Conservation (phyloP, 2,329 filamentous ascomycete genomes). For the Pezicula neosporulosa region DNA sequence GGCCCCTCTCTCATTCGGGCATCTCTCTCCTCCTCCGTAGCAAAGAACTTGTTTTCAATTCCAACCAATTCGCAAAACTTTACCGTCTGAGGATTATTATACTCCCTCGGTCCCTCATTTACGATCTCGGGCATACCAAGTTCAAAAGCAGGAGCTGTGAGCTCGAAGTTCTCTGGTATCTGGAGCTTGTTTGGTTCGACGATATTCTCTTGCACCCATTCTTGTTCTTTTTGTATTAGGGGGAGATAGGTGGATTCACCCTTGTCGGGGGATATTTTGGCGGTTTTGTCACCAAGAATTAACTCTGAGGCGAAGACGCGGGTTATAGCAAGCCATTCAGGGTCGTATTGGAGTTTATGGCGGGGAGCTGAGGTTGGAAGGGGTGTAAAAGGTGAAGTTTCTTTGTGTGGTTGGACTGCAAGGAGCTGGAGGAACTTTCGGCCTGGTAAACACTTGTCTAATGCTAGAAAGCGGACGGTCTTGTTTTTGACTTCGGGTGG, state of each 20-base stretch:
- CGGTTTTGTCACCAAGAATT: slow-evolving; percentile 55
- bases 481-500: slow-evolving; percentile 74
- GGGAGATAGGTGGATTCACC: slow-evolving; percentile 66
- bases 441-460: slow-evolving; percentile 85
- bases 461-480: slow-evolving; percentile 76
- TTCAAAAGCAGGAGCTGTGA: slow-evolving; percentile 72
- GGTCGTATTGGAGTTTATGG: slow-evolving; percentile 60
- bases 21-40: slow-evolving; percentile 66
- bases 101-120: slow-evolving; percentile 68
- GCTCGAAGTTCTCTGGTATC: slow-evolving; percentile 74
- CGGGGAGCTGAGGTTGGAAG: slow-evolving; percentile 9
- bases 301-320: slow-evolving; percentile 71
- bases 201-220: slow-evolving; percentile 81
- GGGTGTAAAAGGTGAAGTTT: slow-evolving; percentile 13
- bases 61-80: slow-evolving; percentile 75
- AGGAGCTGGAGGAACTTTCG: slow-evolving; percentile 80
- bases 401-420: slow-evolving; percentile 49
- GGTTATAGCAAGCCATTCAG: slow-evolving; percentile 93
- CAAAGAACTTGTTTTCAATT: slow-evolving; percentile 73
- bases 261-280: slow-evolving; percentile 52
- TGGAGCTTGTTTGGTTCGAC: slow-evolving; percentile 56
- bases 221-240: slow-evolving; percentile 64
- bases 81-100: slow-evolving; percentile 83
- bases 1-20: slow-evolving; percentile 57
- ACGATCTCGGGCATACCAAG: slow-evolving; percentile 53